Conservation (phyloP, 2,329 filamentous ascomycete species). For the Podosphaera aphanis region DNA sequence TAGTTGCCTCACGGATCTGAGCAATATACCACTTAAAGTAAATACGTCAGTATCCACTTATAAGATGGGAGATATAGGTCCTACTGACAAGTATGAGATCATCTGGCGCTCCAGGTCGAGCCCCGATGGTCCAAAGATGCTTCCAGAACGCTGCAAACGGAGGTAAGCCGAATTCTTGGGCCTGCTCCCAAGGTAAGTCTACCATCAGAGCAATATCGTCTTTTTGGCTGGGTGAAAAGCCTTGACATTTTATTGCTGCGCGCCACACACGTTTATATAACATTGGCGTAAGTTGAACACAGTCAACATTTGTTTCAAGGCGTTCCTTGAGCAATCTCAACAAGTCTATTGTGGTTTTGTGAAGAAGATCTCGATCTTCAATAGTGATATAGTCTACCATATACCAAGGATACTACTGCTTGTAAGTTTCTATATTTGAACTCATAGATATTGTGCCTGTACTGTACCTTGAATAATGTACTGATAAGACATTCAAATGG, state of each 20-base stretch:
- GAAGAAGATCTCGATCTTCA: constrained; percentile 29
- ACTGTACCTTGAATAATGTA: constrained; percentile 20
- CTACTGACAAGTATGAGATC: constrained; percentile 31
- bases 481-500: constrained; percentile 43
- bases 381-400: constrained; percentile 32
- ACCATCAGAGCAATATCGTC: constrained; percentile 28
- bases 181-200: constrained; percentile 16
- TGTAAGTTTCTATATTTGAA: constrained; percentile 3
- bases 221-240: constrained; percentile 38
- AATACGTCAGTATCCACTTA: constrained; percentile 1
- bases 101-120: constrained; percentile 23
- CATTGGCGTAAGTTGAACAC: constrained; percentile 25
- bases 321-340: constrained; percentile 22
- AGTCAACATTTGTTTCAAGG: constrained; percentile 19
- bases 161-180: constrained; percentile 24
- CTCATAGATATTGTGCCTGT: background rate
- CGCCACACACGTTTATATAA: constrained; percentile 29
- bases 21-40: constrained; percentile 30
- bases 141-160: constrained; percentile 25
- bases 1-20: constrained; percentile 29
- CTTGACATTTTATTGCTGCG: constrained; percentile 31
- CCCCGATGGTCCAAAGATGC: constrained; percentile 27
- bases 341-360: constrained; percentile 25
- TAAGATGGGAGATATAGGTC: constrained; percentile 2
- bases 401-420: constrained; percentile 33